These are phyloP conservation scores for Trifolium fragiferum DNA, from an alignment of 306 rosid species.

Conservation along the genomic window DNA sequence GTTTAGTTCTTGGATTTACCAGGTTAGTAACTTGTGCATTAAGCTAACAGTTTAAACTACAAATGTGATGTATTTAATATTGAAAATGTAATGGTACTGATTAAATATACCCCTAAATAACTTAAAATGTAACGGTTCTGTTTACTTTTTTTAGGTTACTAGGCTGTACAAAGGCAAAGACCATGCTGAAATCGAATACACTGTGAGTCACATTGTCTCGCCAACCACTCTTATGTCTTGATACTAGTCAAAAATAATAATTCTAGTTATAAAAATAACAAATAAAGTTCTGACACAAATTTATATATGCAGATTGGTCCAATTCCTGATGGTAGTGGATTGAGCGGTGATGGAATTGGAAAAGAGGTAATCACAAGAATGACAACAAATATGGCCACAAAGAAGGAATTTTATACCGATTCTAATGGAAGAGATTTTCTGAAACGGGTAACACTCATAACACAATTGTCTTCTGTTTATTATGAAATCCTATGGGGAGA, in stretches of 20 bases:
- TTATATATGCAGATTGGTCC: constrained; percentile 81
- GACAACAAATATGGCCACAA: constrained; percentile 79
- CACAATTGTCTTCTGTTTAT: constrained; percentile 3
- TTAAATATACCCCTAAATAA: background rate
- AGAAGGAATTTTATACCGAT: constrained; percentile 80
- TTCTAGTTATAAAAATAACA: constrained; percentile 8
- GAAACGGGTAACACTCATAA: constrained; percentile 59
- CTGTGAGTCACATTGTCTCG: constrained; percentile 60
- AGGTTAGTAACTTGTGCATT: constrained; percentile 54
- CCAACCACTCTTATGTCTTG: background rate
- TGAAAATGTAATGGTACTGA: constrained; percentile 12
- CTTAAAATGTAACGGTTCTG: constrained; percentile 4
- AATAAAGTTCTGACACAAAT: constrained; percentile 43
- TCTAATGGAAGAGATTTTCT: constrained; percentile 93
- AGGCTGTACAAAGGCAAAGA: constrained; percentile 85
- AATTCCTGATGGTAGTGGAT: constrained; percentile 71
- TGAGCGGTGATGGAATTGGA: constrained; percentile 72
- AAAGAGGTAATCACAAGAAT: constrained; percentile 80
- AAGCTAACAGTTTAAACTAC: constrained; percentile 15
- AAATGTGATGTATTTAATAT: constrained; percentile 7
- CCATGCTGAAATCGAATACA: constrained; percentile 89
- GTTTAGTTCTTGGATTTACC: constrained; percentile 83
- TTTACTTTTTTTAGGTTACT: constrained; percentile 60
- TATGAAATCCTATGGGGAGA: background rate
- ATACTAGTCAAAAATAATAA: background rate